Evolutionary conservation across 2,329 filamentous ascomycete genomes (phyloP).

Genomic region (Pseudogymnoascus sp.): DNA sequence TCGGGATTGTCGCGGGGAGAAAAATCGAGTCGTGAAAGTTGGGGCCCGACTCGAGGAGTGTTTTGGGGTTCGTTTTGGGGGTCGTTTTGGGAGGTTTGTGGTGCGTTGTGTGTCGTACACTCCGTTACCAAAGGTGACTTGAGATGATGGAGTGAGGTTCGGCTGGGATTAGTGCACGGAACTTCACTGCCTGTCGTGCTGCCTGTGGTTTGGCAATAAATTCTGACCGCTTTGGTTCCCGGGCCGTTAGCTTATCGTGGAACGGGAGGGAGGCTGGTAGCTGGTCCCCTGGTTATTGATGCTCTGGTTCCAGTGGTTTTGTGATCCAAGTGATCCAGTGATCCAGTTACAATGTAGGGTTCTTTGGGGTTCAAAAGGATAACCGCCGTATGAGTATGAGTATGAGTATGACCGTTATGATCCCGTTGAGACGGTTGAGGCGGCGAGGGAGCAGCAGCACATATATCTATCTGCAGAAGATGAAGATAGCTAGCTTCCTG

Average conservation of each 20-base stretch:
- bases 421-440: not conserved
- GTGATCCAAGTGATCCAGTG: not conserved
- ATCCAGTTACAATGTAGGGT: not conserved
- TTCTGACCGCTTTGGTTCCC: not conserved
- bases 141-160: constrained; percentile 1
- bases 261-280: not conserved
- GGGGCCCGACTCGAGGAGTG: not conserved
- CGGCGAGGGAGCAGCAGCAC: not conserved
- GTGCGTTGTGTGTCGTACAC: constrained; percentile 1
- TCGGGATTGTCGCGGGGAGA: not conserved
- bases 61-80: constrained; percentile 1
- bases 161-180: constrained; percentile 8
- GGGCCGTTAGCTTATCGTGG: constrained; percentile 7
- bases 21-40: not conserved
- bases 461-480: not conserved
- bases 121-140: constrained; percentile 6
- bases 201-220: constrained; percentile 8
- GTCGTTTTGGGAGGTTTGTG: constrained; percentile 2
- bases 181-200: constrained; percentile 2
- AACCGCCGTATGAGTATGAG: not conserved
- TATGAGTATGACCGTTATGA: no score
- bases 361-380: not conserved
- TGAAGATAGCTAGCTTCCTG: not conserved
- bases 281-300: not conserved
- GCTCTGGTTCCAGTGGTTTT: not conserved